Base-by-base conservation (phyloP, 345 rosid genomes). In the Salix exigua region DNA sequence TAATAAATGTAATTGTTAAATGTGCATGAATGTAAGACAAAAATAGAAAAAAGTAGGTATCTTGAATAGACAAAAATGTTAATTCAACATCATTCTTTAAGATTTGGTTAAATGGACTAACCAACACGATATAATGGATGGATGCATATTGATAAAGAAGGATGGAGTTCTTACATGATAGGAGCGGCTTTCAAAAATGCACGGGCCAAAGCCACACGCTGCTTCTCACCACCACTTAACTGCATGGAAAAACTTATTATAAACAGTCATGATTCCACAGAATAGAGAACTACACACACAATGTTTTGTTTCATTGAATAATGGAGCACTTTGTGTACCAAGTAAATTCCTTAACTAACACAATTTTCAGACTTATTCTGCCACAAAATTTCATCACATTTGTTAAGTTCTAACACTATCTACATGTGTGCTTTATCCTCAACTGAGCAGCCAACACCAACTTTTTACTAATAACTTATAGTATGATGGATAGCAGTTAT, bases 201-300 rank as follows among this genome's bases (percentile, higher is more conserved):
- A 71, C 97, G 93, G 74, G 99, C 99, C 81, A 96, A 86, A 65
- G 98, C 97, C 73, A 96, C 97, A 63, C 99, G 94, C 86, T 94
- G 99, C 83, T 96, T 96, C 87, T 96, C 99, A 80, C 99, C 99
- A 72, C 99, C 98, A 77, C 99, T 96, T 87, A 96, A 85, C 98
- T 96, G 92, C 82, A 78, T 37, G 82, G 68, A 77, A 78, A 73
- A 73, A 33, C 37, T 40, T 28, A 61, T 78, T 71, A 78, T 23
- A 55, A 44, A 40, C 67, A 35, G 37, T 76, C 72, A 74, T 48
- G 38, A 65, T n/a, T 66, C 63, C 66, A 64, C 23, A 23, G 21
- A 50, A 75, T 48, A 46, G 48, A 21, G 46, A 76, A 37, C 5
- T n/a, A 79, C 51, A 62, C 31, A 68, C 8, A 51, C 44, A 72